Conservation (phyloP, 2,329 filamentous ascomycete genomes). For the Botrytis medusae region DNA sequence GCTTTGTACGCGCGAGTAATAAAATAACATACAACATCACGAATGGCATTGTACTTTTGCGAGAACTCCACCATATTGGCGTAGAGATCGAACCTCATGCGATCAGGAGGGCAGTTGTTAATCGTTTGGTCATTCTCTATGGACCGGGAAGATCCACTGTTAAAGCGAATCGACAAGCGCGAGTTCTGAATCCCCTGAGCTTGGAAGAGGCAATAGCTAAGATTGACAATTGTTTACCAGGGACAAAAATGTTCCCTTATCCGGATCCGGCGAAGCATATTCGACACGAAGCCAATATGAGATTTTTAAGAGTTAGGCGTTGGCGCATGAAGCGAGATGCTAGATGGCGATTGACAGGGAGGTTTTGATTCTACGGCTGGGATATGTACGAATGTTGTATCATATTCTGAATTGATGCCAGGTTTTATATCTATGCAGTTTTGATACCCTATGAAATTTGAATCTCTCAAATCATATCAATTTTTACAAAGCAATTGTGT, state of each 20-base stretch:
- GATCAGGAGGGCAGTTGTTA: slow-evolving; percentile 30
- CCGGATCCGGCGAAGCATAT: slow-evolving; percentile 12
- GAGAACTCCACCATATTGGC: slow-evolving; percentile 29
- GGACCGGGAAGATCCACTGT: slow-evolving; percentile 31
- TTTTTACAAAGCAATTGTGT: not conserved
- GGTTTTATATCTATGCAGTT: not conserved
- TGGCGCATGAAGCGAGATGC: slow-evolving; percentile 4
- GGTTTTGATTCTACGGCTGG: not conserved
- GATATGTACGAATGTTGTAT: not conserved
- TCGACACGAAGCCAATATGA: not conserved
- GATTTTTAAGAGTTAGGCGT: slow-evolving; percentile 4
- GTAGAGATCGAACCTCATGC: slow-evolving; percentile 27
- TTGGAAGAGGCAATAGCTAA: slow-evolving; percentile 28
- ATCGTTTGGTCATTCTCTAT: slow-evolving; percentile 35
- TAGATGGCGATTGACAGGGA: slow-evolving; percentile 5
- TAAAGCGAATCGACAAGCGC: slow-evolving; percentile 28
- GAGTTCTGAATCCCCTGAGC: slow-evolving; percentile 12
- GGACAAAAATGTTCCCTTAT: slow-evolving; percentile 16
- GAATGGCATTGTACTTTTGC: slow-evolving; percentile 35
- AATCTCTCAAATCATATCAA: not conserved
- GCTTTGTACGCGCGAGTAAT: not conserved
- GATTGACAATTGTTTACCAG: slow-evolving; percentile 32
- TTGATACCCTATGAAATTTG: not conserved
- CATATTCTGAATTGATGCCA: not conserved
- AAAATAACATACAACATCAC: slow-evolving; percentile 23